phyloP scores from a whole-genome alignment of 345 rosid genomes.

The Sisymbrium altissimum region DNA sequence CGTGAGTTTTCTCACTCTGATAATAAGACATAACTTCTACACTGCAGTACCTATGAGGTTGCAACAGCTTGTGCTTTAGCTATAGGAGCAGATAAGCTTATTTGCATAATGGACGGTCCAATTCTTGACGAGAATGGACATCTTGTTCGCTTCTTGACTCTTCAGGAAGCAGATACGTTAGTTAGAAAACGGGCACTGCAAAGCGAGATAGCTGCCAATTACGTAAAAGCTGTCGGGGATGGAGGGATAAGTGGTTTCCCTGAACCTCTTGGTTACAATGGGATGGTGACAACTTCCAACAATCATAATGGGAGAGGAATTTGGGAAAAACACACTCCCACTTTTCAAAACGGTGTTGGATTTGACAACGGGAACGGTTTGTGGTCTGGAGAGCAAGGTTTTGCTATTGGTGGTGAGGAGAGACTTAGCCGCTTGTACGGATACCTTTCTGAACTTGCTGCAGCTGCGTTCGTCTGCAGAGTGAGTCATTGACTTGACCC shows the following conservation, averaged over 20 bases:
- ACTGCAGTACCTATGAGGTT: constrained; percentile 88
- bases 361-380: constrained; percentile 79
- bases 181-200: constrained; percentile 79
- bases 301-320: constrained; percentile 42
- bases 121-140: constrained; percentile 76
- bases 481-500: constrained; percentile 39
- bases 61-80: constrained; percentile 99
- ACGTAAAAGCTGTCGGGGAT: constrained; percentile 77
- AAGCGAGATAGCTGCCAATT: constrained; percentile 89
- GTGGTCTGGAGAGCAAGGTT: constrained; percentile 87
- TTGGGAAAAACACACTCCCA: constrained; percentile 38
- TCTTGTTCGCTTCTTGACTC: constrained; percentile 81
- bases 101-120: constrained; percentile 89
- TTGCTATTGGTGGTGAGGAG: constrained; percentile 95
- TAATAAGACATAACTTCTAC: constrained; percentile 14
- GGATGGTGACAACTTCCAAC: constrained; percentile 29
- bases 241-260: constrained; percentile 38
- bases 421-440: constrained; percentile 71
- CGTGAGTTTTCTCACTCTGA: neutral
- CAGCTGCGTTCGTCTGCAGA: constrained; percentile 93
- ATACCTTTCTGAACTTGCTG: constrained; percentile 88
- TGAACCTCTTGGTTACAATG: constrained; percentile 46
- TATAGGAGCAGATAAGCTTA: constrained; percentile 93
- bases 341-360: constrained; percentile 86
- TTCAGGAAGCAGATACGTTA: constrained; percentile 84